phyloP scores from a whole-genome alignment of 1,139 yeast species.

The Zhuliangozyma blackwelliae region DNA sequence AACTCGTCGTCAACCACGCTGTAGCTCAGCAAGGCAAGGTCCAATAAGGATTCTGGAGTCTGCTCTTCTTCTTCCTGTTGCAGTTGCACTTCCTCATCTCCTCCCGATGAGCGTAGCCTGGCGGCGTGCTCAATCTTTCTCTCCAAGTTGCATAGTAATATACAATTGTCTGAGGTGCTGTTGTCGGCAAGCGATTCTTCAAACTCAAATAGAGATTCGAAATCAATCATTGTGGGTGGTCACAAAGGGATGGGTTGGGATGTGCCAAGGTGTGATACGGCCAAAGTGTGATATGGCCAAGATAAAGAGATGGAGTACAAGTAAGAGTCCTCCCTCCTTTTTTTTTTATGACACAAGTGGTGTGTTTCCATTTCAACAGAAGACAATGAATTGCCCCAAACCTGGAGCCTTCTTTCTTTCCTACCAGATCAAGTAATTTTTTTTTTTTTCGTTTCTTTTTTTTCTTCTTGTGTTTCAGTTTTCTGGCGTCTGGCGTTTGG shows the following conservation, averaged over 20 bases:
- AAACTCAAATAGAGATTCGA: conserved; percentile 38
- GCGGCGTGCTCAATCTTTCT: conserved; percentile 23
- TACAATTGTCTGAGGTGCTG: conserved; percentile 13
- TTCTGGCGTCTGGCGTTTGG: no score
- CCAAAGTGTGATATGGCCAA: no score
- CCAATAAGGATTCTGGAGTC: conserved; percentile 3
- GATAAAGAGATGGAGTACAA: no score
- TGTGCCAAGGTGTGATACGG: not conserved
- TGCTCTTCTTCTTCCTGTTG: no score
- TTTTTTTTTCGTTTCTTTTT: no score
- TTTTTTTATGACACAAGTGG: no score
- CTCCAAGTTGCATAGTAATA: conserved; percentile 29
- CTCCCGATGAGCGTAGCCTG: conserved; percentile 5
- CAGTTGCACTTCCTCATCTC: conserved; percentile 1
- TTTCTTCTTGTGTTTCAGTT: no score
- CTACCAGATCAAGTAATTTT: not conserved
- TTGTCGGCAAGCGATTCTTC: conserved; percentile 33
- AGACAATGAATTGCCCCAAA: no score
- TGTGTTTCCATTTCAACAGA: no score
- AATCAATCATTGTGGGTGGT: conserved; percentile 17
- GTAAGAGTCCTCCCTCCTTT: no score
- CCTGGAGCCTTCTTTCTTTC: no score
- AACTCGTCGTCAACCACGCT: conserved; percentile 30
- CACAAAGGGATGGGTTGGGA: not conserved
- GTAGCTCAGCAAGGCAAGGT: conserved; percentile 17